These are phyloP conservation scores for Somion occarium DNA, from an alignment of 1,284 basidiomycete species.

Conservation along the genomic window DNA sequence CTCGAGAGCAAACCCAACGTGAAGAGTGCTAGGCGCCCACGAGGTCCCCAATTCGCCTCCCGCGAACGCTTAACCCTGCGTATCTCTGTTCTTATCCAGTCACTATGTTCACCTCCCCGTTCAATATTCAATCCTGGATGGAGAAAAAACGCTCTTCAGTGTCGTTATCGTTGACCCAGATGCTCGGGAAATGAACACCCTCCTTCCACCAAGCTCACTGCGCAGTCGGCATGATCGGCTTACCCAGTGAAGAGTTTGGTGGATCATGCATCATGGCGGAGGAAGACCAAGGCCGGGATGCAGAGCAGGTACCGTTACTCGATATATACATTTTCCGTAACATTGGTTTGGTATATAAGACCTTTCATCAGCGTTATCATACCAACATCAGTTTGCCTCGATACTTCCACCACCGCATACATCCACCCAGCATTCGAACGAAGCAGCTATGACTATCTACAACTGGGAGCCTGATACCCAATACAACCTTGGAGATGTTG, in stretches of 20 bases:
- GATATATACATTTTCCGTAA: background rate
- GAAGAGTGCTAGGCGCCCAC: too few relatives aligned
- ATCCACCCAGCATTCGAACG: background rate
- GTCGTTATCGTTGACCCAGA: background rate
- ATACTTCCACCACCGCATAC: constrained; percentile 1
- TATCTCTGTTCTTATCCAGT: background rate
- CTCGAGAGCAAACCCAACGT: too few relatives aligned
- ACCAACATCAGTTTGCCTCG: background rate
- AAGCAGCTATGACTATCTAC: constrained; percentile 30
- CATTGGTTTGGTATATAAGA: background rate
- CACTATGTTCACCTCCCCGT: background rate
- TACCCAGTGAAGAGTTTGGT: background rate
- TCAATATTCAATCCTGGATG: background rate
- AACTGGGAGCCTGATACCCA: constrained; percentile 60
- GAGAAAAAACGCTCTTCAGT: background rate
- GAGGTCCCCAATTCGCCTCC: too few relatives aligned
- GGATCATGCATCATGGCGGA: background rate
- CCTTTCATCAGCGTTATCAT: background rate
- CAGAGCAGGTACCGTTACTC: background rate
- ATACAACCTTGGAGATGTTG: constrained; percentile 53
- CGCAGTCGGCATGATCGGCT: background rate
- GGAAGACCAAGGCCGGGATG: background rate
- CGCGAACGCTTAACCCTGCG: background rate
- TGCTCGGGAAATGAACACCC: background rate
- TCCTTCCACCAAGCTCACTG: background rate